A percentile compares a stretch with the other conserved stretches of the same genome.
Evolutionary conservation across 768 basidiomycete genomes (phyloP).

Genomic region (Lentinula guzmanii): DNA sequence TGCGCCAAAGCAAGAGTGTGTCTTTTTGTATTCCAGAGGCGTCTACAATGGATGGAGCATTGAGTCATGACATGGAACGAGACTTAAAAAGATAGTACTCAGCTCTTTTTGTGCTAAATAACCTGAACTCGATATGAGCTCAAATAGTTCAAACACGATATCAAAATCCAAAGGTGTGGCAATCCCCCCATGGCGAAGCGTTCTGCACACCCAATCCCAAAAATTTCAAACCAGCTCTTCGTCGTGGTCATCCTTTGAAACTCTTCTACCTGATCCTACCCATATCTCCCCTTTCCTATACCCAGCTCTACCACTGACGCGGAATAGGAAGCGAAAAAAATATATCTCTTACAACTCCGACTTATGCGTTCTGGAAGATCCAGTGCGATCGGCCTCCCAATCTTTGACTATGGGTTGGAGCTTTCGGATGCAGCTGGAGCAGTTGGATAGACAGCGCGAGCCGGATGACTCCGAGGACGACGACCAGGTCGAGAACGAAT

Average conservation of each 20-base stretch:
- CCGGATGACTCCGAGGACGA: background rate
- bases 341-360: background rate
- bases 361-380: background rate
- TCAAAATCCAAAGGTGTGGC: background rate
- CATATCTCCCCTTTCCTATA: background rate
- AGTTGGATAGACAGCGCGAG: background rate
- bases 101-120: background rate
- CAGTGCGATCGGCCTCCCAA: background rate
- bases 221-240: background rate
- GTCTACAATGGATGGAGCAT: background rate
- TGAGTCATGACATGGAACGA: background rate
- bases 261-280: background rate
- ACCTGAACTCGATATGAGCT: background rate
- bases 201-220: background rate
- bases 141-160: background rate
- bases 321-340: background rate
- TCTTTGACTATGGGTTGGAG: background rate
- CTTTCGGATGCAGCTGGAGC: background rate
- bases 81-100: background rate
- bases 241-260: background rate
- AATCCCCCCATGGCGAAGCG: background rate
- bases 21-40: background rate
- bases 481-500: background rate
- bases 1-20: background rate
- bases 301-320: background rate